A percentile compares a stretch with the other conserved stretches of the same genome.
These are phyloP conservation scores for Fraxinus xanthoxyloides DNA, from an alignment of 305 asterid genomes.

Conservation along the genomic window DNA sequence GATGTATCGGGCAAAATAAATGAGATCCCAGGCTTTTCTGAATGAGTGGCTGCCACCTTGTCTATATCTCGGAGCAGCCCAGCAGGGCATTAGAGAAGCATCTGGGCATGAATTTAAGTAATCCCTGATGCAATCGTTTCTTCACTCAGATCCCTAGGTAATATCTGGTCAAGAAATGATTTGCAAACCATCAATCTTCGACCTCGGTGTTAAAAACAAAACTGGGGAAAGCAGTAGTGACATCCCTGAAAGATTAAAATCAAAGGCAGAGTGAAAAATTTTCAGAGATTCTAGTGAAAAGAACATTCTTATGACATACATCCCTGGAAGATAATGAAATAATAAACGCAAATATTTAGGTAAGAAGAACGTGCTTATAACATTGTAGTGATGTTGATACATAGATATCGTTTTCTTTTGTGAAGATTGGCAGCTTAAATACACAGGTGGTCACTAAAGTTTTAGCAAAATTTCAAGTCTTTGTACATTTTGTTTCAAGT, in stretches of 20 bases:
- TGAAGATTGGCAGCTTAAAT: neutral
- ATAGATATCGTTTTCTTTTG: neutral
- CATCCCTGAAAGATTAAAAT: slow-evolving; percentile 45
- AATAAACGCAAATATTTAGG: neutral
- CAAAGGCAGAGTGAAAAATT: slow-evolving; percentile 2
- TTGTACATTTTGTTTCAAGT: neutral
- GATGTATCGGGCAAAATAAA: neutral
- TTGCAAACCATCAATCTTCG: slow-evolving; percentile 42
- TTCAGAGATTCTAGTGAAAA: neutral
- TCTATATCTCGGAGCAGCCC: slow-evolving; percentile 1
- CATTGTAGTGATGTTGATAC: neutral
- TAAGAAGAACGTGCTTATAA: neutral
- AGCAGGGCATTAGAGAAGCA: slow-evolving; percentile 1
- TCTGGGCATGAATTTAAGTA: neutral
- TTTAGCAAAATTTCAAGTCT: neutral
- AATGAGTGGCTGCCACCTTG: neutral
- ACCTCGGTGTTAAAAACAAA: slow-evolving; percentile 68
- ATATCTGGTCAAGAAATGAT: slow-evolving; percentile 10
- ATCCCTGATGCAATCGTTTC: neutral
- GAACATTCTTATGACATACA: neutral
- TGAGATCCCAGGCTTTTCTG: neutral
- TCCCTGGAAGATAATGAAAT: neutral
- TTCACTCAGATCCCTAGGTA: neutral
- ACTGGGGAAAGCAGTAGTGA: slow-evolving; percentile 70
- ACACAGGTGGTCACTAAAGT: neutral